A percentile compares a stretch with the other conserved stretches of the same genome.
These are phyloP conservation scores for Spinellus fusiger DNA, from an alignment of 192 early-diverging fungal species.

Conservation along the genomic window DNA sequence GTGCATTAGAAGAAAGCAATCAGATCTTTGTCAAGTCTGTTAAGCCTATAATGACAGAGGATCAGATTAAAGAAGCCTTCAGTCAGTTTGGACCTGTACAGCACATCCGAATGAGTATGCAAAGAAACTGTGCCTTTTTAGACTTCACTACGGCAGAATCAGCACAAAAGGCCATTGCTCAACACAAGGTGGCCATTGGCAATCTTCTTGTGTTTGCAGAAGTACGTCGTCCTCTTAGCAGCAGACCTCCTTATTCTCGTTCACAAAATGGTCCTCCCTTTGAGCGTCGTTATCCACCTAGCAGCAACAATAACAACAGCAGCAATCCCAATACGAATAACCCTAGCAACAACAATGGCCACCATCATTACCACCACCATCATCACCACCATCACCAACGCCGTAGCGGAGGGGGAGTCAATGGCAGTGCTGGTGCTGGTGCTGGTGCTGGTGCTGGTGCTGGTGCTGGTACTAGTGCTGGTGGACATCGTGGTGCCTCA, in stretches of 20 bases:
- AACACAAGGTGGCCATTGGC: constrained; percentile 24
- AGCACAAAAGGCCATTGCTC: constrained; percentile 33
- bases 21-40: constrained; percentile 38
- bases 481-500: no score
- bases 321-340: not conserved
- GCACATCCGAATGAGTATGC: not conserved
- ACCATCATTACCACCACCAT: not conserved
- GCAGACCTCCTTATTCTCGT: constrained; percentile 5
- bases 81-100: constrained; percentile 29
- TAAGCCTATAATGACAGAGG: constrained; percentile 28
- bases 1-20: not conserved
- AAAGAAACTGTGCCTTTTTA: constrained; percentile 34
- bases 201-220: constrained; percentile 18
- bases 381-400: not conserved
- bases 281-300: constrained; percentile 8
- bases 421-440: not conserved
- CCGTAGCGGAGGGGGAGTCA: not conserved
- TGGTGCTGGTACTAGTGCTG: not conserved
- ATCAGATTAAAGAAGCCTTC: constrained; percentile 37
- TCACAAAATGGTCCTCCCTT: constrained; percentile 11
- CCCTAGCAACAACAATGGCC: no score
- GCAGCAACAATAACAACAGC: not conserved
- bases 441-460: not conserved
- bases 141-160: constrained; percentile 31
- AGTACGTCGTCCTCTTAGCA: constrained; percentile 10